Evolutionary conservation across 2,329 filamentous ascomycete species (phyloP), one percentile per base, ranked within the genome.

Genomic region (Fusarium sp.): DNA sequence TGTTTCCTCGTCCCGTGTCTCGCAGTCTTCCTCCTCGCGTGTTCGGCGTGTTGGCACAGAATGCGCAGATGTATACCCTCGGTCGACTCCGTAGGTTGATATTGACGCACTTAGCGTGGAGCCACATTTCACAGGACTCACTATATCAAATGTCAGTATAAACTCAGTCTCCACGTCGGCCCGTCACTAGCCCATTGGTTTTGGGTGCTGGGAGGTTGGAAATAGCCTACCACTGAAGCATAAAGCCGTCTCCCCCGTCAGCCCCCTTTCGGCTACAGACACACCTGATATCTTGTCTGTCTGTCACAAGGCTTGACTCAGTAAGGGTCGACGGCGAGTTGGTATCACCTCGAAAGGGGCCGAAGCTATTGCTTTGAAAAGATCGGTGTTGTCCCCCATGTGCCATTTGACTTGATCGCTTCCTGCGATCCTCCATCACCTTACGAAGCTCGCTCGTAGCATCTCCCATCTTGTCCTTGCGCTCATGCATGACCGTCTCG

Each of bases 51-150:
- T 86, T 82, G 17, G 83, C 82, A 68, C 86, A 89, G 59, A 85
- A 88, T 2, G 82, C 80, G 69, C 86, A 89, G 32, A 88, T 84
- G 65, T 88, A 89, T 6, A 88, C 83, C 11, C 79, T 78, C 6
- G 86, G 84, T 64, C 84, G 79, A n/a, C 79, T 80, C 53, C 81
- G 79, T 43, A 79, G 79, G 41, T 80, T 82, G 60, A 88, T 83
- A 59, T 85, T 85, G 66, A 88, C 79, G 70, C 86, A 89, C 53
- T 79, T 79, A n/a, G 83, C 84, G 69, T 89, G 86, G 27, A 88
- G 81, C 80, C 82, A 87, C 77, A 86, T 82, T 67, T 88, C 85
- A 70, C 86, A 89, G 21, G 84, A 85, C 74, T 88, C 82, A 67
- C 86, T 88, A 44, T 23, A 14, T 42, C 15, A n/a, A 8, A 49